phyloP scores from a whole-genome alignment of 73 alveolate species.

The Stentor coeruleus region DNA sequence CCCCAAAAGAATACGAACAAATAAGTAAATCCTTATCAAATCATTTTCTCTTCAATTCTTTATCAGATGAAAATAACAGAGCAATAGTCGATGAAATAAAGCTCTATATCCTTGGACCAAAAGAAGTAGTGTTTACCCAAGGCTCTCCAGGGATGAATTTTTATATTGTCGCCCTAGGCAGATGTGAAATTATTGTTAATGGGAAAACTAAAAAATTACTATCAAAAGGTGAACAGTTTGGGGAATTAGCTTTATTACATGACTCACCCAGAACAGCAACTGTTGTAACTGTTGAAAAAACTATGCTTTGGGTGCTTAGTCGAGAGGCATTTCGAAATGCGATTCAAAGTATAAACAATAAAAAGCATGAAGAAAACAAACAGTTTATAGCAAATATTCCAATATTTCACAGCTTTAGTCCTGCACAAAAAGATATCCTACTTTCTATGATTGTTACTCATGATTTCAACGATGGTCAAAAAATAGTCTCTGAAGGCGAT shows the following conservation, averaged over 20 bases:
- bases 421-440: conserved; percentile 28
- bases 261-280: conserved; percentile 89
- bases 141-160: conserved; percentile 8
- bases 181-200: conserved; percentile 21
- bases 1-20: not conserved
- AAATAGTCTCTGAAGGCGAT: conserved; percentile 56
- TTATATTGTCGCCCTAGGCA: conserved; percentile 15
- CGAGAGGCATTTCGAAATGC: conserved; percentile 29
- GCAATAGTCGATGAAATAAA: not conserved
- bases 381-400: conserved; percentile 14
- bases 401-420: not conserved
- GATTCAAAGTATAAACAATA: not conserved
- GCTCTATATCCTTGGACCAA: not conserved
- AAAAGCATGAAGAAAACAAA: conserved; percentile 23
- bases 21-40: not conserved
- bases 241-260: conserved; percentile 92
- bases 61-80: not conserved
- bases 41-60: conserved; percentile 16
- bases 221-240: conserved; percentile 78
- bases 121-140: not conserved
- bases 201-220: not conserved
- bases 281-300: conserved; percentile 61
- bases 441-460: conserved; percentile 18
- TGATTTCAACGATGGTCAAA: conserved; percentile 45
- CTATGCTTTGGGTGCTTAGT: conserved; percentile 64